phyloP scores from a whole-genome alignment of 805 yeast species.

The Yamadazyma sp. region DNA sequence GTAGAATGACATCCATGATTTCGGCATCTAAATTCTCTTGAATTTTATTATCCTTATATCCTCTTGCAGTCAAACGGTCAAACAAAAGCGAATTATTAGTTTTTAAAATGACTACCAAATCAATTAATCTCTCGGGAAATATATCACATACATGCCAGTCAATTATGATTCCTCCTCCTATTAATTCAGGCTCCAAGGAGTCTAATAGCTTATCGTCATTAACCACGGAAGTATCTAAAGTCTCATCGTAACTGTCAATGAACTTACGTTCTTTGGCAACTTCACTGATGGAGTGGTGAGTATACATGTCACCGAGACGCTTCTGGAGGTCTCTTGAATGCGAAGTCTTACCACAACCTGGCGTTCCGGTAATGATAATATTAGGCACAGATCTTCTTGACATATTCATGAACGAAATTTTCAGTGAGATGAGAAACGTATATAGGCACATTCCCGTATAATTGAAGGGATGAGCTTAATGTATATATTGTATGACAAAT shows the following conservation, averaged over 20 bases:
- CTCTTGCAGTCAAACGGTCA: slow-evolving; percentile 75
- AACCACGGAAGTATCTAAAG: slow-evolving; percentile 80
- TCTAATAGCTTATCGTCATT: slow-evolving; percentile 91
- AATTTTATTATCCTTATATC: slow-evolving; percentile 77
- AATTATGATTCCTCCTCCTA: slow-evolving; percentile 81
- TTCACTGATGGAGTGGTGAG: slow-evolving; percentile 68
- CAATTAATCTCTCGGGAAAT: slow-evolving; percentile 90
- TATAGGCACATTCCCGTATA: neutral
- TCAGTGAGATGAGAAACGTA: slow-evolving; percentile 4
- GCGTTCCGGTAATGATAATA: slow-evolving; percentile 91
- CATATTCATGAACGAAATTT: slow-evolving; percentile 17
- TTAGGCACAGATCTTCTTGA: slow-evolving; percentile 55
- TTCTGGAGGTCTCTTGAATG: slow-evolving; percentile 48
- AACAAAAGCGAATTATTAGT: slow-evolving; percentile 70
- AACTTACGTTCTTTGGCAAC: slow-evolving; percentile 76
- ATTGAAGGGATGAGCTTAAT: too few relatives aligned
- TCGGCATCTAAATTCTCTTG: slow-evolving; percentile 94
- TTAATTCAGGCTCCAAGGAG: slow-evolving; percentile 71
- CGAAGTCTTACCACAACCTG: slow-evolving; percentile 85
- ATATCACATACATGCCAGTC: slow-evolving; percentile 99
- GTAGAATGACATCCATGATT: slow-evolving; percentile 87
- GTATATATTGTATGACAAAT: too few relatives aligned
- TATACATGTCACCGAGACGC: slow-evolving; percentile 21
- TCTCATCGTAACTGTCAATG: slow-evolving; percentile 83
- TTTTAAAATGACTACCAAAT: slow-evolving; percentile 84